Evolutionary conservation across 1,284 basidiomycete genomes (phyloP), one percentile per base, ranked within the genome.

Genomic region (Cryptococcus hybrid): DNA sequence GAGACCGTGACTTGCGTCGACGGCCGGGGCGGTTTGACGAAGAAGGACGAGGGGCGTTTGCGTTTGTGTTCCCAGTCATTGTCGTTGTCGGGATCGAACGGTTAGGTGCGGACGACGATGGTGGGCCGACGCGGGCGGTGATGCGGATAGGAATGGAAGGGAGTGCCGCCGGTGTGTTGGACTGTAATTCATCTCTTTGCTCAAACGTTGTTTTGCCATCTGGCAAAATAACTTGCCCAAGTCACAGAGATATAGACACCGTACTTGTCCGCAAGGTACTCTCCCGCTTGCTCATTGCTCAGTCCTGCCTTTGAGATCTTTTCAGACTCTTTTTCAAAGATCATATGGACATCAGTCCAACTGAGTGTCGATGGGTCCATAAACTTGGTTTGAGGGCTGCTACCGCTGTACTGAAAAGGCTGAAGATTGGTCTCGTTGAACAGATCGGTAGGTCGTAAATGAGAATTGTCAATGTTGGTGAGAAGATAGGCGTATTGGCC

Each of bases 401-500:
- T 34, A 30, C 34, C 34, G 18, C 13, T 12, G 34, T 47, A 11
- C 12, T 30, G 18, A 34, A 7, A 18, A 3, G 47, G 12, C 30
- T 47, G 24, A 7, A 47, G 13, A 34, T 15, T 15, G 15, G 15
- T 11, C 40, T 42, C 40, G 15, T 42, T 15, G 15, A 15, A 11
- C 30, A 30, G 30, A 30, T 30, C 30, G 30, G 30, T 30, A 30
- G 30, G 30, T 30, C 30, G 30, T 30, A 30, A 30, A 42, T 42
- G 40, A 15, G 11, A 11, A 42, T 42, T 12, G 40, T 42, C 40
- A 42, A 12, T 42, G 40, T 15, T 15, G 15, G 40, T 12, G 11
- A 12, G 11, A 3, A 60, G 35, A 38, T 53, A 46, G 1, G 48
- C 44, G 46, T 57, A 61, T 15, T 56, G 48, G 13, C 47, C 59